Evolutionary conservation across 208 protist genomes (phyloP).

Genomic region (Leishmania guyanensis): DNA sequence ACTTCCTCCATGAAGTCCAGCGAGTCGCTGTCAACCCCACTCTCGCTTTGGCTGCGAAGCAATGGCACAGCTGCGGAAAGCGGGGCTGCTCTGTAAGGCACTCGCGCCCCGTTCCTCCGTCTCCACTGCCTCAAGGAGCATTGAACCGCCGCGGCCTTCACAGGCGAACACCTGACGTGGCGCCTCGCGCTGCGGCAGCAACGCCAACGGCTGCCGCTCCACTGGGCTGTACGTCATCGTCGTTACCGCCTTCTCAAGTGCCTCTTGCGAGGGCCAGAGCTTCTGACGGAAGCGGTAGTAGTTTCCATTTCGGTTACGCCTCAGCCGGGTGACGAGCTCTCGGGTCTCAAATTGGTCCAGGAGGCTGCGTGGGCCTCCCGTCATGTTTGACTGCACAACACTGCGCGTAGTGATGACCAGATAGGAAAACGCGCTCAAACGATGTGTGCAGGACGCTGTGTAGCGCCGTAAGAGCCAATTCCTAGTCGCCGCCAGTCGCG

Average conservation of each 20-base stretch:
- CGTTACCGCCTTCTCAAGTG: slow-evolving; percentile 65
- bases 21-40: background rate
- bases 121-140: slow-evolving; percentile 43
- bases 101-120: background rate
- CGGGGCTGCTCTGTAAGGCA: background rate
- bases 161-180: slow-evolving; percentile 39
- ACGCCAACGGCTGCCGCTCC: slow-evolving; percentile 63
- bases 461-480: background rate
- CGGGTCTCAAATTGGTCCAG: slow-evolving; percentile 74
- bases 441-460: background rate
- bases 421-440: background rate
- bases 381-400: slow-evolving; percentile 66
- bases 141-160: slow-evolving; percentile 49
- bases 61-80: background rate
- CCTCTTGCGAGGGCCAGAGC: slow-evolving; percentile 73
- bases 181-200: slow-evolving; percentile 44
- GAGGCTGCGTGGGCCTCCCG: slow-evolving; percentile 44
- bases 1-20: slow-evolving; percentile 25
- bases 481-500: background rate
- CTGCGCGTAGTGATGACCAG: slow-evolving; percentile 7
- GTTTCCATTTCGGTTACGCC: slow-evolving; percentile 67
- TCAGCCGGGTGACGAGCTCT: slow-evolving; percentile 37
- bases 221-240: slow-evolving; percentile 59
- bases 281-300: slow-evolving; percentile 84
- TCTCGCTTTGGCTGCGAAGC: background rate